Evolutionary conservation across 163 green algal species (phyloP).

Genomic region (Chlamydomonas reinhardtii): DNA sequence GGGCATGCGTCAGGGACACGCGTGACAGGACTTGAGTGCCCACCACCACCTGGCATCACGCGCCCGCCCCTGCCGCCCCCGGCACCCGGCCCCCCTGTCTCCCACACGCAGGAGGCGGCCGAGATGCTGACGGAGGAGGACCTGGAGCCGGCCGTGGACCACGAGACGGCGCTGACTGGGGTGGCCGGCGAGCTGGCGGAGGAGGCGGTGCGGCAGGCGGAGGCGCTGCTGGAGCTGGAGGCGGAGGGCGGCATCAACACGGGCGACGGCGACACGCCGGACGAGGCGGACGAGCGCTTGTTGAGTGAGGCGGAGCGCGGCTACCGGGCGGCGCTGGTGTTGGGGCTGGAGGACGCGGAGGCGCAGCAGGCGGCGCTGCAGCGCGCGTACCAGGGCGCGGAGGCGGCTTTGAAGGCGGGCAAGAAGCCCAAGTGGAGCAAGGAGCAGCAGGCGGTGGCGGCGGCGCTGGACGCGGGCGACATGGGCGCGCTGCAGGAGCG

Average conservation of each 20-base stretch:
- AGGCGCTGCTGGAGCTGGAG: neutral
- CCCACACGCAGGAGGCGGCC: neutral
- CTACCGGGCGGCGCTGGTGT: neutral
- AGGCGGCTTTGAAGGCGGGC: neutral
- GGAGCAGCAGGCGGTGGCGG: neutral
- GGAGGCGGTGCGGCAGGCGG: neutral
- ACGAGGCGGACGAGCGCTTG: neutral
- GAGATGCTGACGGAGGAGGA: neutral
- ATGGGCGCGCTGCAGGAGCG: neutral
- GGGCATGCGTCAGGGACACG: too few species aligned
- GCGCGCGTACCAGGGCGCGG: neutral
- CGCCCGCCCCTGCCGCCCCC: too few species aligned
- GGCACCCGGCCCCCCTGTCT: too few species aligned
- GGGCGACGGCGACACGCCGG: neutral
- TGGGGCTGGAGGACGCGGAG: slow-evolving; percentile 1
- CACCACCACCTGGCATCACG: too few species aligned
- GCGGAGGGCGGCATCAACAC: neutral
- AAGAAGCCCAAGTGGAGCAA: neutral
- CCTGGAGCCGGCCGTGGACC: slow-evolving; percentile 6
- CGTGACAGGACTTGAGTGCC: too few species aligned
- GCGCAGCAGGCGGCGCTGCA: neutral
- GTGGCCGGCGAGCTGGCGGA: neutral
- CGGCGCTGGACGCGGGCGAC: slow-evolving; percentile 15
- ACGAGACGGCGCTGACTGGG: neutral
- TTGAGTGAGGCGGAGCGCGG: neutral